phyloP scores from a whole-genome alignment of 2,329 filamentous ascomycete genomes.

The Aquanectria penicillioides region DNA sequence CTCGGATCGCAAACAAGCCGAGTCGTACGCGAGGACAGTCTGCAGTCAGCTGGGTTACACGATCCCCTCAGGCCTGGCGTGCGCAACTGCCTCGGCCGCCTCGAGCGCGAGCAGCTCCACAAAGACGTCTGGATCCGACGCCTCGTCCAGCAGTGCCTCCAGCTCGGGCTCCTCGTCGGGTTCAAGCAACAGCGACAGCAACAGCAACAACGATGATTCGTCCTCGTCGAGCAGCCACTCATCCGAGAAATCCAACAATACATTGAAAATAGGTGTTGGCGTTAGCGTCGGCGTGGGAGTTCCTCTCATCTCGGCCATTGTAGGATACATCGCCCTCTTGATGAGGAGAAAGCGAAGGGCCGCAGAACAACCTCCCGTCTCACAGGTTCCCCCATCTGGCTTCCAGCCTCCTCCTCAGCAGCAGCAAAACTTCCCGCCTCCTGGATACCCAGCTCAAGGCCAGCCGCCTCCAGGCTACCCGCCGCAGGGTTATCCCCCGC shows the following conservation, averaged over 20 bases:
- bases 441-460: neutral
- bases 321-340: constrained; percentile 12
- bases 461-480: constrained; percentile 6
- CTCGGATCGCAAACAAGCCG: neutral
- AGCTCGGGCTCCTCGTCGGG: neutral
- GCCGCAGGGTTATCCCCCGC: constrained; percentile 9
- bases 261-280: constrained; percentile 1
- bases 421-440: neutral
- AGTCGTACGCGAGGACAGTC: neutral
- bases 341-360: neutral
- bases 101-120: neutral
- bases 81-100: neutral
- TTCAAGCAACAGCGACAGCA: neutral
- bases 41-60: neutral
- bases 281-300: constrained; percentile 18
- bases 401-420: constrained; percentile 1
- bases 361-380: neutral
- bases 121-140: neutral
- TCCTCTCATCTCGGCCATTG: neutral
- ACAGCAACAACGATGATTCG: neutral
- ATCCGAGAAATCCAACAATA: too few species aligned
- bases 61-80: constrained; percentile 1
- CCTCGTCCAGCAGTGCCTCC: neutral
- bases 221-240: neutral
- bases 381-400: neutral